Conservation (phyloP, 2,329 filamentous ascomycete genomes). For the Aphanoascus verrucosus region DNA sequence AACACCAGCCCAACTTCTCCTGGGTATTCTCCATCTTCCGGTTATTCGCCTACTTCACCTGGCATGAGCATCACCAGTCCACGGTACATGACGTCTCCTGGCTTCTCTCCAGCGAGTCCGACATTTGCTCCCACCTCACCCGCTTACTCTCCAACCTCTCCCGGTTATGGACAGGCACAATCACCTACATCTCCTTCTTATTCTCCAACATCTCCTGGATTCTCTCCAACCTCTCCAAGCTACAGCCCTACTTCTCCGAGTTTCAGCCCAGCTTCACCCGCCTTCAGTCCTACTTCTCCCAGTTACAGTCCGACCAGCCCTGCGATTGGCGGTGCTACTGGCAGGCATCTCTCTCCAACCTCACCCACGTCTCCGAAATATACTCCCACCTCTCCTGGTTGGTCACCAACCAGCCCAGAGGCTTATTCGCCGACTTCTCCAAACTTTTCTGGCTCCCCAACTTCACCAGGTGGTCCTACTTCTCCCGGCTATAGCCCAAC, state of each 20-base stretch:
- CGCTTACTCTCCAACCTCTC: constrained; percentile 43
- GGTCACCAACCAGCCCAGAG: constrained; percentile 39
- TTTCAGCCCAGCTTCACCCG: constrained; percentile 42
- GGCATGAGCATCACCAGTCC: constrained; percentile 49
- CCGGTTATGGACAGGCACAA: constrained; percentile 49
- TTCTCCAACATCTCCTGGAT: constrained; percentile 46
- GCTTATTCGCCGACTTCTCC: constrained; percentile 42
- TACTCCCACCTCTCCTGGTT: constrained; percentile 46
- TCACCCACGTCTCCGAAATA: constrained; percentile 45
- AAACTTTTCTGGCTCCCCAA: constrained; percentile 38
- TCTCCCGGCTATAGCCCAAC: constrained; percentile 37
- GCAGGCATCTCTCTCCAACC: constrained; percentile 34
- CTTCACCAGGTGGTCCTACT: constrained; percentile 32
- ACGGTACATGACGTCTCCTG: constrained; percentile 44
- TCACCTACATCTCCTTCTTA: constrained; percentile 51
- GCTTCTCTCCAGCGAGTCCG: constrained; percentile 46
- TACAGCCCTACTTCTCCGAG: constrained; percentile 52
- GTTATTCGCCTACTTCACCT: constrained; percentile 68
- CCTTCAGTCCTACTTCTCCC: constrained; percentile 48
- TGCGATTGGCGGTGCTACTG: constrained; percentile 32
- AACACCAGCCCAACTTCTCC: constrained; percentile 59
- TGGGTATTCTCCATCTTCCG: constrained; percentile 51
- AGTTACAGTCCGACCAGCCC: constrained; percentile 48
- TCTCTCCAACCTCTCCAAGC: constrained; percentile 49
- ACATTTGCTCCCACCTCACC: constrained; percentile 53